Base-by-base conservation (phyloP, 129 eudicot genomes). In the carrot (Daucus carota) region DNA sequence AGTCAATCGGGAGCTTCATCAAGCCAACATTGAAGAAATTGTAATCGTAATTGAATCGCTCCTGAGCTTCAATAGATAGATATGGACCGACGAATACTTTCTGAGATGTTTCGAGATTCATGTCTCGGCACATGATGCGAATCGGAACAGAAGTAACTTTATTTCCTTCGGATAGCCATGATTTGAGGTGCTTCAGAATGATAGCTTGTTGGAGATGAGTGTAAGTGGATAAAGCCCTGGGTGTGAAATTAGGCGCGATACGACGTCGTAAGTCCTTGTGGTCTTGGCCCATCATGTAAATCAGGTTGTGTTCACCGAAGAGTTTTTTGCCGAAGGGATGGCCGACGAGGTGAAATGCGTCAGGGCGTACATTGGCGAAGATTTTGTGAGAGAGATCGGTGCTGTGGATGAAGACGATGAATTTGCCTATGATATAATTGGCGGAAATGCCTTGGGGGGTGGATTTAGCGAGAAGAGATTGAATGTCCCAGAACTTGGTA, bases 201-300 rank as follows among this genome's bases (percentile, higher is more conserved):
- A 76, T 83, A 17, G 70, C 8, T 38, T 93, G 98, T 74, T 93
- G 96, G 18, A 90, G 80, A 36, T 72, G 50, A 0, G 87, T 85
- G 83, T 93, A 93, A 14, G 87, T 85, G 0, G 88, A 78, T 18
- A 92, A 88, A 2, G 98, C 96, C 47, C 45, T 85, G 0, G 96
- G 95, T 0, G 96, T 93, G 73, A 93, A 93, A 36, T 90, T 93
- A 0, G 98, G 96, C 0, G 98, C 98, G 17, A 93, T 87, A 4
- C 89, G 95, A 34, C 98, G 98, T 6, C 98, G 92, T n/a, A 93
- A 73, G 15, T 93, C 96, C 59, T 90, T 93, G 28, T 93, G 98
- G 0, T 90, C 92, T 68, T 90, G 92, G 0, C 96, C 98, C 79
- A 85, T 77, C 95, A 90, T 83, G 78, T 90, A 93, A 50, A 90